A percentile compares a stretch with the other conserved stretches of the same genome.
Conservation (phyloP, 371 early-diverging fungal species). For the Sporodiniella umbellata region DNA sequence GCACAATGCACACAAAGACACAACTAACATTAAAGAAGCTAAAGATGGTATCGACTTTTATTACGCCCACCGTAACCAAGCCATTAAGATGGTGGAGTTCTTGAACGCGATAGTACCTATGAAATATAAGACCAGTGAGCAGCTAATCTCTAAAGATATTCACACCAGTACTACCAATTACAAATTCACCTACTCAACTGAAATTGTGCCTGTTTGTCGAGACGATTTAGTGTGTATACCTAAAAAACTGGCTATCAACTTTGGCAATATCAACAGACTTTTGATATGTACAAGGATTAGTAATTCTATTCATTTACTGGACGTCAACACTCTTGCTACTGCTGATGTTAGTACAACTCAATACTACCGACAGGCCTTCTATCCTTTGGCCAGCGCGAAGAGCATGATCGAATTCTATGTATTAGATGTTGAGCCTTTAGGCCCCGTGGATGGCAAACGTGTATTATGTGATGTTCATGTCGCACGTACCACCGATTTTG, state of each 20-base stretch:
- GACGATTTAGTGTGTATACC: conserved; percentile 96
- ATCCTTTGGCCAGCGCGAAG: conserved; percentile 68
- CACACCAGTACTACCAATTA: conserved; percentile 92
- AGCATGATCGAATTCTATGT: conserved; percentile 90
- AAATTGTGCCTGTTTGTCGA: conserved; percentile 96
- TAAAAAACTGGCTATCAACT: conserved; percentile 74
- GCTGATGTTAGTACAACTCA: conserved; percentile 73
- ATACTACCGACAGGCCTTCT: conserved; percentile 87
- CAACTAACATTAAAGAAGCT: conserved; percentile 97
- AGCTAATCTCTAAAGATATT: conserved; percentile 96
- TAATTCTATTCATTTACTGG: conserved; percentile 81
- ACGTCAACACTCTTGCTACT: conserved; percentile 74
- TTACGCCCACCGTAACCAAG: conserved; percentile 86
- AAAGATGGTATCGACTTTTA: conserved; percentile 99
- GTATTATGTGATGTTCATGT: conserved; percentile 79
- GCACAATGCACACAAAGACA: conserved; percentile 95
- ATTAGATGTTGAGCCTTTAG: conserved; percentile 86
- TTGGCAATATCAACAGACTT: conserved; percentile 85
- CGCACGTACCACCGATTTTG: conserved; percentile 77
- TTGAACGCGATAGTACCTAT: conserved; percentile 85
- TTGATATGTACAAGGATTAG: conserved; percentile 84
- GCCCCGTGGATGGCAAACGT: conserved; percentile 72
- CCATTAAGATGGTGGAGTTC: conserved; percentile 97
- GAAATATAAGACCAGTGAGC: conserved; percentile 89
- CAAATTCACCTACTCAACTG: conserved; percentile 91